A percentile compares a stretch with the other conserved stretches of the same genome.
phyloP scores from a whole-genome alignment of 352 stramenopile species.

The Phytopythium cucurbitacearum region DNA sequence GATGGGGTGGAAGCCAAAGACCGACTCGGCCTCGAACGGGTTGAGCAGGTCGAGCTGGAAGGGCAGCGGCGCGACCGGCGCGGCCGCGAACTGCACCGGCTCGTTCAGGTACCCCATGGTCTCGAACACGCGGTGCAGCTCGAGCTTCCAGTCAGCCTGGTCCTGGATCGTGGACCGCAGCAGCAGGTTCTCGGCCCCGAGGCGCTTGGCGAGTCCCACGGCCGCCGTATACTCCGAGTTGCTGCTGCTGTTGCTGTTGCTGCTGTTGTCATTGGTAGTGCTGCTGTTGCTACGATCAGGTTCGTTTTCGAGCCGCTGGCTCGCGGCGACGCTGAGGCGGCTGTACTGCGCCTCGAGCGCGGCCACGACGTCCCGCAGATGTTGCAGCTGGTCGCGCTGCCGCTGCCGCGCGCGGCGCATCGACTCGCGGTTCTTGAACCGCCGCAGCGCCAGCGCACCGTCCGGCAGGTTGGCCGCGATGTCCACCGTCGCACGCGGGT shows the following conservation, averaged over 20 bases:
- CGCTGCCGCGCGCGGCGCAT: conserved; percentile 53
- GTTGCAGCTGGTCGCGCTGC: conserved; percentile 36
- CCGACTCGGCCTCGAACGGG: conserved; percentile 26
- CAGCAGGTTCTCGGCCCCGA: conserved; percentile 49
- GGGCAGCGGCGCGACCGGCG: conserved; percentile 12
- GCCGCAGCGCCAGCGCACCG: conserved; percentile 29
- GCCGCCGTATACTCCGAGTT: conserved; percentile 14
- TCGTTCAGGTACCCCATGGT: conserved; percentile 25
- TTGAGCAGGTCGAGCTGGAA: conserved; percentile 21
- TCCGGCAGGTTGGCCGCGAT: conserved; percentile 24
- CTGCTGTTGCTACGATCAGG: not conserved
- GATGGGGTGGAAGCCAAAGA: conserved; percentile 37
- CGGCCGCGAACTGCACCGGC: conserved; percentile 14
- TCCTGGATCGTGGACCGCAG: conserved; percentile 43
- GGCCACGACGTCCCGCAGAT: conserved; percentile 28
- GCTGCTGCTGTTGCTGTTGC: conserved; percentile 10
- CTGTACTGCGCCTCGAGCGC: conserved; percentile 42
- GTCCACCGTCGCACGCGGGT: conserved; percentile 22
- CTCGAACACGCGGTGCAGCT: conserved; percentile 45
- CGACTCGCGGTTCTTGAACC: conserved; percentile 53
- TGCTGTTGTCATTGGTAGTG: not conserved
- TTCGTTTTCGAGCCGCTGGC: not conserved
- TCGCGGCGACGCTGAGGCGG: conserved; percentile 24
- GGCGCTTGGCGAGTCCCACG: conserved; percentile 26
- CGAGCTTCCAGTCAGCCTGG: conserved; percentile 39